Conservation (phyloP, 768 basidiomycete genomes). For the Tulasnella sp. region DNA sequence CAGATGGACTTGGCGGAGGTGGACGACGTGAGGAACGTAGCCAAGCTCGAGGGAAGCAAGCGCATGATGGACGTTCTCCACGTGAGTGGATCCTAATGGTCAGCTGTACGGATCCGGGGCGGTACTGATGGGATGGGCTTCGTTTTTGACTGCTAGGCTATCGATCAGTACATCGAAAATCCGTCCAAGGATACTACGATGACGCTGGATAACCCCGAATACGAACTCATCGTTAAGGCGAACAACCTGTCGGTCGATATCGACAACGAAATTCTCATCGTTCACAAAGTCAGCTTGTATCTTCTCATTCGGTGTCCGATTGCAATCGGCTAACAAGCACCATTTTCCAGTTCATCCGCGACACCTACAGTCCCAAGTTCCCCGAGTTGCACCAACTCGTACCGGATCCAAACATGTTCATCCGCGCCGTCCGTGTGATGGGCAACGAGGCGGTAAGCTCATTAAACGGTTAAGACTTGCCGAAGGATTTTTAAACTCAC, state of each 20-base stretch:
- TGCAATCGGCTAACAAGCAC: background rate
- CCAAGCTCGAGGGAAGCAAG: constrained; percentile 80
- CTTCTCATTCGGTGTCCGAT: background rate
- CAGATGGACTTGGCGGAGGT: constrained; percentile 81
- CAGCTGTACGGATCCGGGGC: background rate
- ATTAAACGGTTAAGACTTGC: background rate
- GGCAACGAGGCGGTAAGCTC: constrained; percentile 63
- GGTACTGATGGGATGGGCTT: background rate
- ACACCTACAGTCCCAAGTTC: constrained; percentile 91
- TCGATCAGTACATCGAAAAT: constrained; percentile 70
- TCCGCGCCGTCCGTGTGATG: constrained; percentile 77
- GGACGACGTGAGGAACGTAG: constrained; percentile 78
- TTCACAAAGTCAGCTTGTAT: constrained; percentile 63
- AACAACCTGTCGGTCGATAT: constrained; percentile 98
- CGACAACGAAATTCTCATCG: constrained; percentile 94
- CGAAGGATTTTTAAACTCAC: constrained; percentile 5
- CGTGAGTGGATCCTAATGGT: constrained; percentile 30
- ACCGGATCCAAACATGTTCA: constrained; percentile 83
- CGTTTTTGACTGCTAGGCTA: constrained; percentile 45
- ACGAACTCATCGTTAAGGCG: constrained; percentile 89
- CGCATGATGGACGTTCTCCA: constrained; percentile 78
- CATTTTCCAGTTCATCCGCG: constrained; percentile 73
- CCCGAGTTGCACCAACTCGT: constrained; percentile 96
- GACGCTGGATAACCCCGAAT: constrained; percentile 81
- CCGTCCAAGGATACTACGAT: constrained; percentile 73